Base-by-base conservation (phyloP, 1,139 yeast genomes). In the Kazachstania sp. region DNA sequence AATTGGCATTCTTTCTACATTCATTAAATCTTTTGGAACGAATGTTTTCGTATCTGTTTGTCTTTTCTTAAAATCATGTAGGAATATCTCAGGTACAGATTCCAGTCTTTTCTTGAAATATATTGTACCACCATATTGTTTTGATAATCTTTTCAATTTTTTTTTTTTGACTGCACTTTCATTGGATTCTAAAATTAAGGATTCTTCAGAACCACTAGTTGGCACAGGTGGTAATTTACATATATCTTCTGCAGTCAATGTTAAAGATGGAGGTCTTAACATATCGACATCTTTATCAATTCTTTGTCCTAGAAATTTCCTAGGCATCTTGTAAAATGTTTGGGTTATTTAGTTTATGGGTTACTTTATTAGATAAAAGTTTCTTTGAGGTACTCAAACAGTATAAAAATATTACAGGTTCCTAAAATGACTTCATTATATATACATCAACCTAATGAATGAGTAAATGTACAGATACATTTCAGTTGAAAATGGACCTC, bases 81-180 rank as follows among this genome's bases (percentile, higher is more conserved):
- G 39, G 34, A 60, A 54, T 13, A 60, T 51, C 46, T 60, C 65
- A 13, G 65, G 65, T 7, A 63, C 62, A 1, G 66, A 61, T 32
- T 60, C 62, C 34, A 64, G 47, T 41, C 66, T 51, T 44, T 59
- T 51, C 48, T 56, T 60, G 32, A 63, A 43, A 35, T 38, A 55
- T 6, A 62, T 45, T 1, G 66, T 63, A 13, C 63, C 64, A 11
- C 64, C 61, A 45, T 59, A 54, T 41, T 51, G 56, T 3, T 59
- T 49, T 18, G 63, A 60, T 5, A 57, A 44, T 37, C 54, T 53
- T 15, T 50, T 52, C 12, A 50, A 47, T 30, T 45, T 45, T 30
- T 47, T 43, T 28, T 37, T 34, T 26, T 34, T 28, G 5, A 26
- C 29, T 4, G n/a, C 15, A 6, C 15, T n/a, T 6, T 4, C 18